These are phyloP conservation scores for Wallacemonas sp. DNA, from an alignment of 208 protist species.

Conservation along the genomic window DNA sequence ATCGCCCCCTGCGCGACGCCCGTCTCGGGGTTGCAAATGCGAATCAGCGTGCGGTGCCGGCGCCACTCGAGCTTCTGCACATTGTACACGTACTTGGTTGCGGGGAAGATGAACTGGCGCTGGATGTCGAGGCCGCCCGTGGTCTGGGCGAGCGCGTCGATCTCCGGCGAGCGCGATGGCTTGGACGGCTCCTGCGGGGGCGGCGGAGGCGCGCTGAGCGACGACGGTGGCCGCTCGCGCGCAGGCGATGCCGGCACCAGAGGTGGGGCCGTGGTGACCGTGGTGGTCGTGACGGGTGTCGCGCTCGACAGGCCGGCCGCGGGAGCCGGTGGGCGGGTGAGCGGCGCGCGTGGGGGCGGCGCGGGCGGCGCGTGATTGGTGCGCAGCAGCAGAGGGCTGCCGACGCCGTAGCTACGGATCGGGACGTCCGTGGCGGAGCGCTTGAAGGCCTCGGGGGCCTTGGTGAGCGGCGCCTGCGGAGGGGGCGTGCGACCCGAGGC, in stretches of 20 bases:
- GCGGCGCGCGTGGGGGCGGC: not conserved
- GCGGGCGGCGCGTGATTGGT: not conserved
- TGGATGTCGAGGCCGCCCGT: slow-evolving; percentile 10
- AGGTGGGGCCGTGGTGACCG: not conserved
- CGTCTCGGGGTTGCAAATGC: slow-evolving; percentile 41
- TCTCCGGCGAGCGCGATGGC: not conserved
- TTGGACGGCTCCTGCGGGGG: slow-evolving; percentile 2
- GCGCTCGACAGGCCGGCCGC: not conserved
- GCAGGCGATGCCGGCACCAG: not conserved
- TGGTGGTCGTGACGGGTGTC: not conserved
- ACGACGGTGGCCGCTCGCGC: not conserved
- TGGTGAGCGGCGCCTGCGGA: not conserved
- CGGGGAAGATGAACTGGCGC: slow-evolving; percentile 37
- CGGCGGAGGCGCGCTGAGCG: not conserved
- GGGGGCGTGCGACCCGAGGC: not conserved
- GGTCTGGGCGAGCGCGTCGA: slow-evolving; percentile 8
- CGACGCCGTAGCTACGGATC: not conserved
- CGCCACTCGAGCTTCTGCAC: slow-evolving; percentile 42
- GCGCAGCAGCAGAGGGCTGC: not conserved
- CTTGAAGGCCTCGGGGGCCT: slow-evolving; percentile 7
- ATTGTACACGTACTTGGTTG: slow-evolving; percentile 58
- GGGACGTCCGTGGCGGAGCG: slow-evolving; percentile 8
- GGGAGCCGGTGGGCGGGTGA: no score
- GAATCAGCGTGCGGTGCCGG: slow-evolving; percentile 33
- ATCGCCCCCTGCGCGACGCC: slow-evolving; percentile 66